These are phyloP conservation scores for Pythium sukuiense DNA, from an alignment of 352 stramenopile genomes.

Conservation along the genomic window DNA sequence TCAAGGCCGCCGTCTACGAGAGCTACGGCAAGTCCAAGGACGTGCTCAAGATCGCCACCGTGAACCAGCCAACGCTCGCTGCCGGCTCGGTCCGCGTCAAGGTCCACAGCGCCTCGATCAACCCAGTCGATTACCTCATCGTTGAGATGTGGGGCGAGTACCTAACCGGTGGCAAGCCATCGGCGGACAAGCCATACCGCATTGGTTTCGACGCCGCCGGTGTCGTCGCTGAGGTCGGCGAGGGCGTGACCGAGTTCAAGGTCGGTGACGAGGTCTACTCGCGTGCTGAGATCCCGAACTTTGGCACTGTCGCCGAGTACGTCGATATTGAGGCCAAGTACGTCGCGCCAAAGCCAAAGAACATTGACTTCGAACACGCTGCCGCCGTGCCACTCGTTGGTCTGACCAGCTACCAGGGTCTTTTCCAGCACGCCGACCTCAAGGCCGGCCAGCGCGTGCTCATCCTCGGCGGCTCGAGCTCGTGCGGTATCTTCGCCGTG, in stretches of 20 bases:
- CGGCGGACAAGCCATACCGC: constrained; percentile 11
- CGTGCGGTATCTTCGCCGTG: constrained; percentile 35
- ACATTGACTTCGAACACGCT: constrained; percentile 37
- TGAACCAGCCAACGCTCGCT: neutral
- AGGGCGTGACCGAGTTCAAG: constrained; percentile 10
- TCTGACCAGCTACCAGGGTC: constrained; percentile 39
- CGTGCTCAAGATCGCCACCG: constrained; percentile 6
- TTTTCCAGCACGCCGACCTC: constrained; percentile 23
- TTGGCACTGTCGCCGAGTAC: constrained; percentile 40
- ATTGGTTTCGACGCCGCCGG: constrained; percentile 20
- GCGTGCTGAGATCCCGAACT: constrained; percentile 14
- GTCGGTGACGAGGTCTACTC: constrained; percentile 24
- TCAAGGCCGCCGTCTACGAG: constrained; percentile 5
- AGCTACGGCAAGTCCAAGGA: constrained; percentile 6
- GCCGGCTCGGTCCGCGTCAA: constrained; percentile 13
- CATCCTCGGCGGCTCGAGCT: constrained; percentile 41
- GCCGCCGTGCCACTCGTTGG: constrained; percentile 31
- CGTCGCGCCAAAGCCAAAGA: constrained; percentile 44
- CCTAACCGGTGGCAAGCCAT: neutral
- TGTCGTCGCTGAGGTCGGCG: constrained; percentile 15
- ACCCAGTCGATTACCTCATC: constrained; percentile 16
- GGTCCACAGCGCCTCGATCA: constrained; percentile 18
- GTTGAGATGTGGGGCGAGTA: constrained; percentile 2
- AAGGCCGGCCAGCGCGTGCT: constrained; percentile 20
- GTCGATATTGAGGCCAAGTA: constrained; percentile 28